Conservation (phyloP, 352 stramenopile genomes). For the Pythium phragmiticola region DNA sequence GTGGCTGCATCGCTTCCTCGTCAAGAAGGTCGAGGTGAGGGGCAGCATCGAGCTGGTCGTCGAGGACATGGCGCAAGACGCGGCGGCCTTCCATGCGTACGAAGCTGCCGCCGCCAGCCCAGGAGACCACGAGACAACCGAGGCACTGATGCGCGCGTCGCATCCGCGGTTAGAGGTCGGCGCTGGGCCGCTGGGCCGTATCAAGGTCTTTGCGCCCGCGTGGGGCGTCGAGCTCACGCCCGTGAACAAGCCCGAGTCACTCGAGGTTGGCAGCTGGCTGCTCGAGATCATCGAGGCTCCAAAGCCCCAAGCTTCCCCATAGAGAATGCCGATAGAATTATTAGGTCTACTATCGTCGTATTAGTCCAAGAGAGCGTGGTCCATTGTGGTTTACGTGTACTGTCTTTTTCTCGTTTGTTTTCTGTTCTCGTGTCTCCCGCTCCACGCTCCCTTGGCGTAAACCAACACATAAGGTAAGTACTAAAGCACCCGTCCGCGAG, state of each 20-base stretch:
- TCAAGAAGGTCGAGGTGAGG: slow-evolving; percentile 13
- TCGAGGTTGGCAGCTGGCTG: slow-evolving; percentile 36
- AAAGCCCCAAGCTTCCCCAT: background rate
- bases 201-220: slow-evolving; percentile 49
- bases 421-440: background rate
- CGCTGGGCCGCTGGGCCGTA: slow-evolving; percentile 30
- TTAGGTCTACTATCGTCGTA: background rate
- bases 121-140: background rate
- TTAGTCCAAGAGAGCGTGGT: background rate
- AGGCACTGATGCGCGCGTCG: slow-evolving; percentile 7
- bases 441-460: background rate
- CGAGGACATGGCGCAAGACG: slow-evolving; percentile 27
- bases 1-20: slow-evolving; percentile 42
- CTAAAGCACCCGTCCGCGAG: too few species aligned
- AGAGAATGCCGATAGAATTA: slow-evolving; percentile 6
- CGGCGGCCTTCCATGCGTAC: slow-evolving; percentile 5
- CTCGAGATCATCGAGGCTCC: slow-evolving; percentile 52
- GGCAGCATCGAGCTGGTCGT: slow-evolving; percentile 43
- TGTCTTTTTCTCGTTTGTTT: slow-evolving; percentile 2
- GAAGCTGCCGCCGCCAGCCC: slow-evolving; percentile 2
- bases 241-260: slow-evolving; percentile 12
- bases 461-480: too few species aligned
- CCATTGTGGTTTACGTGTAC: background rate
- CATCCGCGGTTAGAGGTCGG: slow-evolving; percentile 46
- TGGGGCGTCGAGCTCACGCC: slow-evolving; percentile 57